Evolutionary conservation across 2,329 filamentous ascomycete species (phyloP).

Genomic region (Xylariaceae sp.): DNA sequence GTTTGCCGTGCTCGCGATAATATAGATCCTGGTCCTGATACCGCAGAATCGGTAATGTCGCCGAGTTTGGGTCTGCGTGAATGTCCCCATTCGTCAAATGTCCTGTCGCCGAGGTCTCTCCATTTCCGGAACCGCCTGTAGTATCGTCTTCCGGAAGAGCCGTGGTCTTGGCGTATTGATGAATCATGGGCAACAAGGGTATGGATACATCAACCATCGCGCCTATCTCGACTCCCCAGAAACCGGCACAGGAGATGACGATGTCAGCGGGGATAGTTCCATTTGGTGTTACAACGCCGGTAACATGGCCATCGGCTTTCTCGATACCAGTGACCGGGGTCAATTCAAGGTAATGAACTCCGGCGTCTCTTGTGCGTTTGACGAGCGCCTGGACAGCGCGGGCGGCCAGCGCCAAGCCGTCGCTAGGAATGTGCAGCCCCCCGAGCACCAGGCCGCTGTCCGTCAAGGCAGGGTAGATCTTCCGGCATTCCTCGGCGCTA

Average conservation of each 20-base stretch:
- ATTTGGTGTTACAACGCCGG: constrained; percentile 15
- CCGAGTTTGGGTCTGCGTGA: constrained; percentile 9
- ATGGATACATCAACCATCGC: constrained; percentile 20
- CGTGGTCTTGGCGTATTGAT: constrained; percentile 22
- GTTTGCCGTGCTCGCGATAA: constrained; percentile 19
- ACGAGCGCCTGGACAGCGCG: constrained; percentile 18
- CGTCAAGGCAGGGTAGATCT: constrained; percentile 14
- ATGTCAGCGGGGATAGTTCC: constrained; percentile 17
- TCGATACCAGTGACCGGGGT: constrained; percentile 19
- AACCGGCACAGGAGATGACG: constrained; percentile 20
- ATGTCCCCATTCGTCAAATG: constrained; percentile 3
- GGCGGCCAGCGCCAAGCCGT: constrained; percentile 19
- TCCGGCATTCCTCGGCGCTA: constrained; percentile 16
- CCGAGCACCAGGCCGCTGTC: constrained; percentile 17
- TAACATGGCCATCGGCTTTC: constrained; percentile 13
- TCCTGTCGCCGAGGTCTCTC: constrained; percentile 3
- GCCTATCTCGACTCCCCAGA: constrained; percentile 21
- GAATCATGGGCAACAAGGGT: constrained; percentile 19
- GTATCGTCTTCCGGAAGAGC: constrained; percentile 1
- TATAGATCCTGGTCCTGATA: constrained; percentile 22
- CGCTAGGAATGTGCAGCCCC: constrained; percentile 17
- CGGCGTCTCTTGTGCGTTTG: constrained; percentile 15
- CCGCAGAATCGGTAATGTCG: constrained; percentile 16
- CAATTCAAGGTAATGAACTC: constrained; percentile 17
- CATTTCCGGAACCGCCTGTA: not conserved